Evolutionary conservation across 805 yeast species (phyloP), one percentile per base, ranked within the genome.

Genomic region (Lipomyces spencermartinsiae): DNA sequence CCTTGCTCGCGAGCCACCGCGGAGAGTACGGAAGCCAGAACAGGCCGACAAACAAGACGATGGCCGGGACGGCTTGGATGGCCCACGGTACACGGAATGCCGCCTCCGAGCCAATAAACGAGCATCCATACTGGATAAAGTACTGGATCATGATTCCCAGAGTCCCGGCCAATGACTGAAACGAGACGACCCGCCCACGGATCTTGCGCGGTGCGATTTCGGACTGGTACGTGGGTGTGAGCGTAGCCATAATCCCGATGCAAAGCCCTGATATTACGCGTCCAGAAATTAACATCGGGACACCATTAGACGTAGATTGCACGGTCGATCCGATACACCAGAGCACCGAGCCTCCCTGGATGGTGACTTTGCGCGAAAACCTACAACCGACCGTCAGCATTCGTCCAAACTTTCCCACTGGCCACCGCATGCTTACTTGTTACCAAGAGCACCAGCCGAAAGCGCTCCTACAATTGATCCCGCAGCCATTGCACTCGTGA

Each of bases 51-150:
- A 81, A 73, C 76, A 85, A 67, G 71, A 88, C 51, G 73, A 83
- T 35, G 72, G 83, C 81, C 76, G 92, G 82, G 75, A 87, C 67
- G 75, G 83, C 77, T 80, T 85, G 82, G 80, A 90, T 54, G 73
- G 86, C 80, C 90, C 93, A 82, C 67, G 87, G 89, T 29, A 85
- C 76, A 74, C 93, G 83, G 84, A 89, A 90, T 59, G 90, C 83
- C 51, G 81, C n/a, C 80, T 80, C 19, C 76, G 73, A 34, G 83
- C 77, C 65, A 74, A 79, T 4, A 81, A 81, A 76, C 82, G 86
- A 65, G 78, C 81, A 66, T 19, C 81, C 82, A 62, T 78, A 80
- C 56, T 80, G 80, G 60, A 80, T 76, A 72, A 77, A 78, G 46
- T 74, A 77, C 51, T 77, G 75, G 39, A 71, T 67, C 19, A 78